Conservation (phyloP, 2,329 filamentous ascomycete species). For the Phialophora macrospora region DNA sequence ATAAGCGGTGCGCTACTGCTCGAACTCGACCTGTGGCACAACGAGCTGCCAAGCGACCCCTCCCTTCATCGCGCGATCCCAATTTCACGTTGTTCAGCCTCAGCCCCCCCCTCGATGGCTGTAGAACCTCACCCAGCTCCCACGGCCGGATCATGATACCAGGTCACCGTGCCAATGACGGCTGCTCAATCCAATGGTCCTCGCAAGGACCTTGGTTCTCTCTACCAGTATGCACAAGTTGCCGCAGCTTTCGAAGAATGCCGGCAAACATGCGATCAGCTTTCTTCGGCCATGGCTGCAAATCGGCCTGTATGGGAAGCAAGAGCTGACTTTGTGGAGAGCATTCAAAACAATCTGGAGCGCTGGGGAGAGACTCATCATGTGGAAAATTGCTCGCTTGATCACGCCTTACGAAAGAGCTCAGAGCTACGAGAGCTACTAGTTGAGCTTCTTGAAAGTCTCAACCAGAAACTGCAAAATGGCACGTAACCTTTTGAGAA, state of each 20-base stretch:
- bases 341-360: conserved; percentile 1
- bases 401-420: conserved; percentile 3
- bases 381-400: neutral
- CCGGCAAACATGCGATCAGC: conserved; percentile 5
- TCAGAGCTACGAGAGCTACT: neutral
- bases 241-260: conserved; percentile 6
- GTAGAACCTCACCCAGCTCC: neutral
- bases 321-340: conserved; percentile 5
- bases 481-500: neutral
- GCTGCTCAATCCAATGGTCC: neutral
- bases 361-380: neutral
- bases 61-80: neutral
- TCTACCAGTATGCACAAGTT: conserved; percentile 4
- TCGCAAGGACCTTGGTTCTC: conserved; percentile 4
- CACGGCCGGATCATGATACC: neutral
- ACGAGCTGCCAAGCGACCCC: neutral
- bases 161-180: neutral
- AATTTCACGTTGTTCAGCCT: neutral
- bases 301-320: conserved; percentile 9
- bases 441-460: conserved; percentile 7
- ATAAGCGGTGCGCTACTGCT: neutral
- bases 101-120: neutral
- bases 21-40: neutral
- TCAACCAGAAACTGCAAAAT: conserved; percentile 3
- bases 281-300: conserved; percentile 3